Evolutionary conservation across 176 grass and related monocot species (phyloP), one percentile per base, ranked within the genome.

Genomic region (Musa troglodytarum): DNA sequence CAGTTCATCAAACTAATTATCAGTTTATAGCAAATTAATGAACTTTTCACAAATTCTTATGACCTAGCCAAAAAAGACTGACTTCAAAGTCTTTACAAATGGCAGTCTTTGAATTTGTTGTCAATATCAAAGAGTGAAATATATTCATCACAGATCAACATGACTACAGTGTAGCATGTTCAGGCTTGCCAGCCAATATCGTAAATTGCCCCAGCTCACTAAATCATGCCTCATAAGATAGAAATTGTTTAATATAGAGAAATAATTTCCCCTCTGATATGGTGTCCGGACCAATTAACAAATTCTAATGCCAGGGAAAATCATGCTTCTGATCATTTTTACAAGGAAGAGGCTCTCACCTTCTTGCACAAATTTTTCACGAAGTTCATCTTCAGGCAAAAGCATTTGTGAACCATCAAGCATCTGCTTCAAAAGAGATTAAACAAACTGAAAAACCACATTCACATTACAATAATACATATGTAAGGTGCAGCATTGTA

Each of bases 311-410:
- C 29, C 29, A 34, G 29, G 29, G 0, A 34, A 34, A 34, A 34
- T 34, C 59, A 76, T 10, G 63, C 63, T 28, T 43, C 43, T 68
- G 65, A 49, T 3, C 58, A 68, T 49, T 49, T 43, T 43, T 43
- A 43, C 34, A 69, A 57, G 24, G 72, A 15, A 79, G 74, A 79
- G 52, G 43, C 21, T 72, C 76, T 72, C 65, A 93, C 94, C 90
- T 98, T 80, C 88, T 85, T 82, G 81, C 75, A 82, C 75, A 82
- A 98, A 89, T 54, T 72, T 98, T 69, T 89, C 87, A 1, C 53
- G 59, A 49, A 98, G 76, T 54, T 89, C 86, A 65, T 91, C 75
- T 52, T 65, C 77, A 66, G 88, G 81, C 54, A 98, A 85, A 68
- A 98, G 85, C 78, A 50, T 79, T 71, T 82, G 72, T 78, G 76